Percentiles rank a stretch among this genome's conserved stretches.
phyloP scores from a whole-genome alignment of 2,329 filamentous ascomycete genomes.

The Cercospora nicotianae region DNA sequence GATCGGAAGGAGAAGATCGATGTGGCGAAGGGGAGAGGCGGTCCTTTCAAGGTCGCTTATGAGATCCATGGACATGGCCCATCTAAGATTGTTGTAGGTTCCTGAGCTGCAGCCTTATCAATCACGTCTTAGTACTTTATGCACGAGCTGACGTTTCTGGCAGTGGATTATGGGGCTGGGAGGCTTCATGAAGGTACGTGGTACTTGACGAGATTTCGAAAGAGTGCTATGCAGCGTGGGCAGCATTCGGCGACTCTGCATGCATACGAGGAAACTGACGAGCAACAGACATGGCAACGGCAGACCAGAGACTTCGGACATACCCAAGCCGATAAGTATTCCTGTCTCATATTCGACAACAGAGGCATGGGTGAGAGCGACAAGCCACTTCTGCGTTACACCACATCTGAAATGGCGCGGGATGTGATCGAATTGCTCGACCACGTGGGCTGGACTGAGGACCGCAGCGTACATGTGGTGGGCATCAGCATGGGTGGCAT shows the following conservation, averaged over 20 bases:
- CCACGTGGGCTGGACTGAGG: constrained; percentile 66
- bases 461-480: constrained; percentile 64
- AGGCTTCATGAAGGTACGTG: constrained; percentile 53
- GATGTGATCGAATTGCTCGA: constrained; percentile 71
- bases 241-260: neutral
- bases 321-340: constrained; percentile 64
- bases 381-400: constrained; percentile 75
- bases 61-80: constrained; percentile 77
- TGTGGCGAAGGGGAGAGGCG: constrained; percentile 70
- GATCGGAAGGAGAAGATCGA: constrained; percentile 59
- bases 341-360: constrained; percentile 77
- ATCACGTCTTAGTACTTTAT: constrained; percentile 7
- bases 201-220: constrained; percentile 26
- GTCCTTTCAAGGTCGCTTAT: constrained; percentile 74
- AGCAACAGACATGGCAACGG: constrained; percentile 57
- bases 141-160: constrained; percentile 10
- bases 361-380: constrained; percentile 79
- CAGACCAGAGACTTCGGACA: constrained; percentile 83
- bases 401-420: constrained; percentile 79
- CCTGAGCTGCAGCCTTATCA: constrained; percentile 11
- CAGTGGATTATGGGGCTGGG: constrained; percentile 82
- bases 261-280: neutral
- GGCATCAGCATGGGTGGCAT: constrained; percentile 88
- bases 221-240: neutral
- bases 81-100: constrained; percentile 69